These are phyloP conservation scores for Metschnikowia shivogae DNA, from an alignment of 805 yeast genomes.

Conservation along the genomic window DNA sequence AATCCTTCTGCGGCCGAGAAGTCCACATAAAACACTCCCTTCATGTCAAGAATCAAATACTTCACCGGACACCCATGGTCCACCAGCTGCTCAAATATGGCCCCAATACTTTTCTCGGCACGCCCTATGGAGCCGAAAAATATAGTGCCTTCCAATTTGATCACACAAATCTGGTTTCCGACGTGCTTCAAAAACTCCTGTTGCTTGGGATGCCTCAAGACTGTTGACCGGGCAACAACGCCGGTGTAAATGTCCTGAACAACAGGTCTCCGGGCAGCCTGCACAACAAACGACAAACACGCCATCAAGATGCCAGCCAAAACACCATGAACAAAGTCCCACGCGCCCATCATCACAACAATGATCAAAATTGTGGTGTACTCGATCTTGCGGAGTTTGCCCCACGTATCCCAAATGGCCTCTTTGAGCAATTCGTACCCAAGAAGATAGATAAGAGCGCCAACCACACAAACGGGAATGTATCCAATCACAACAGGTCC, in stretches of 20 bases:
- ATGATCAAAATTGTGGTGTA: slow-evolving; percentile 80
- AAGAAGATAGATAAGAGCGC: slow-evolving; percentile 80
- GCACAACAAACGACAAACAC: slow-evolving; percentile 91
- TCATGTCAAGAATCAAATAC: slow-evolving; percentile 80
- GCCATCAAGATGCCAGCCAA: slow-evolving; percentile 87
- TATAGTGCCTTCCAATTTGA: slow-evolving; percentile 81
- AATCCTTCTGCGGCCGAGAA: slow-evolving; percentile 96
- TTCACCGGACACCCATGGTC: slow-evolving; percentile 61
- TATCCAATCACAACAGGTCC: slow-evolving; percentile 93
- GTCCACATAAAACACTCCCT: slow-evolving; percentile 76
- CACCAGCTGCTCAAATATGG: slow-evolving; percentile 52
- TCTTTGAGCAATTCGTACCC: slow-evolving; percentile 90
- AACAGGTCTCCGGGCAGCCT: slow-evolving; percentile 80
- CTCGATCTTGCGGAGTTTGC: slow-evolving; percentile 70
- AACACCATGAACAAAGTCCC: slow-evolving; percentile 93
- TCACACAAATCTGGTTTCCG: slow-evolving; percentile 84
- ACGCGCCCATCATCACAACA: slow-evolving; percentile 91
- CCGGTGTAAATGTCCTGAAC: slow-evolving; percentile 83
- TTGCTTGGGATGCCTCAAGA: slow-evolving; percentile 84
- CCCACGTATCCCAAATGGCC: slow-evolving; percentile 79
- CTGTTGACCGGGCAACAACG: slow-evolving; percentile 84
- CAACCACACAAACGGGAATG: slow-evolving; percentile 95
- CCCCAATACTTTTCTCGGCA: slow-evolving; percentile 71
- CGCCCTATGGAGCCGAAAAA: slow-evolving; percentile 96
- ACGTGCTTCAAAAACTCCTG: slow-evolving; percentile 79